Conservation (phyloP, 1,139 yeast genomes). For the Waltiozyma sp. region DNA sequence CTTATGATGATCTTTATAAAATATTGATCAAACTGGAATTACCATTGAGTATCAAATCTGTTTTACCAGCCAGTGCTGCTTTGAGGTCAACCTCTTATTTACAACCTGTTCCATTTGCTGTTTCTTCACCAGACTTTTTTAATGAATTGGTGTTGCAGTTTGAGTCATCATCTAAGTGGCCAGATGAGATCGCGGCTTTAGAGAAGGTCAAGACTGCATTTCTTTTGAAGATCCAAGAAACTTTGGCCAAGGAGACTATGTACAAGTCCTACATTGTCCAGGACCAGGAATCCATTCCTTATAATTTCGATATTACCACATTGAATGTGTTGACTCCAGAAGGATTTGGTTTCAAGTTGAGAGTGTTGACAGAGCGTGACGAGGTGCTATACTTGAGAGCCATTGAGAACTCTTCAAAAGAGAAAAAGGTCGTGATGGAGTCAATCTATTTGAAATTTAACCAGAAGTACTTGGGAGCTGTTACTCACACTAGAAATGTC, state of each 20-base stretch:
- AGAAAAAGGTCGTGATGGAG: conserved; percentile 49
- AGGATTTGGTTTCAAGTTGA: conserved; percentile 71
- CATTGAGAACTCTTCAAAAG: conserved; percentile 45
- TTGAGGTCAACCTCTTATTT: conserved; percentile 64
- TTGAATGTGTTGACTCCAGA: conserved; percentile 70
- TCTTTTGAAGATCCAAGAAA: conserved; percentile 59
- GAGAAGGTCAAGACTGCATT: conserved; percentile 91
- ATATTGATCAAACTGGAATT: conserved; percentile 34
- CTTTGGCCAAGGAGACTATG: conserved; percentile 37
- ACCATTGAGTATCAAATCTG: conserved; percentile 63
- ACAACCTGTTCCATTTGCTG: conserved; percentile 77
- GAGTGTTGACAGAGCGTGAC: conserved; percentile 75
- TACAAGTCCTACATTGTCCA: conserved; percentile 50
- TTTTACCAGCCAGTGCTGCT: conserved; percentile 62
- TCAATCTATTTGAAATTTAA: conserved; percentile 54
- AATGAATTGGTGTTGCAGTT: conserved; percentile 76
- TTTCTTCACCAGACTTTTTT: conserved; percentile 68
- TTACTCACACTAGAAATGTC: conserved; percentile 76
- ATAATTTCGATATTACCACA: conserved; percentile 45
- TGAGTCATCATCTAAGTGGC: conserved; percentile 91
- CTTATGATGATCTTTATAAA: conserved; percentile 60
- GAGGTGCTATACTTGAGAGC: conserved; percentile 64
- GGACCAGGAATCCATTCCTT: conserved; percentile 53
- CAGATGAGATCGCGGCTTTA: conserved; percentile 75
- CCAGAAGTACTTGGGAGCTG: conserved; percentile 54